Evolutionary conservation across 768 basidiomycete species (phyloP).

Genomic region (Termitomyces bulborhizus): DNA sequence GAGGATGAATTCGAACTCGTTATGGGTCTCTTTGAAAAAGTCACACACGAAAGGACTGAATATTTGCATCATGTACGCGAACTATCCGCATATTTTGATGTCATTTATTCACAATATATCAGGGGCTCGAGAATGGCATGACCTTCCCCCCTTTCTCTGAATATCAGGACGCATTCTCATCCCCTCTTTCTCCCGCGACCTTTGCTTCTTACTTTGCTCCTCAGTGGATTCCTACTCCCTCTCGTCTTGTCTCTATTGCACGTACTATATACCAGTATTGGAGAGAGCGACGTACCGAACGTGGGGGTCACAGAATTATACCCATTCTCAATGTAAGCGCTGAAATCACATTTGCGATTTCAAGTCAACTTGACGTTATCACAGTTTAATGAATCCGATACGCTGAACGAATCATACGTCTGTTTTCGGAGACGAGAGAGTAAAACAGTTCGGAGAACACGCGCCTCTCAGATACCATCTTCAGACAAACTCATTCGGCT

Average conservation of each 20-base stretch:
- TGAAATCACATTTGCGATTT: neutral
- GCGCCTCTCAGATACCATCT: slow-evolving; percentile 85
- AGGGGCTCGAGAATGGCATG: slow-evolving; percentile 63
- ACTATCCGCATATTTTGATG: neutral
- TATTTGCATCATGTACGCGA: slow-evolving; percentile 80
- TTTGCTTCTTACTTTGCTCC: slow-evolving; percentile 71
- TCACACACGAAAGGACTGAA: slow-evolving; percentile 83
- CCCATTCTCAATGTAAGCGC: slow-evolving; percentile 77
- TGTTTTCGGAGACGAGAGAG: slow-evolving; percentile 95
- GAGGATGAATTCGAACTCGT: slow-evolving; percentile 94
- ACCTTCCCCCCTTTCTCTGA: slow-evolving; percentile 69
- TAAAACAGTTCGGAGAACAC: slow-evolving; percentile 90
- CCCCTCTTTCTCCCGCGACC: slow-evolving; percentile 47
- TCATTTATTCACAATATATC: slow-evolving; percentile 7
- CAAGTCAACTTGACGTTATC: neutral
- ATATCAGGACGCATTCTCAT: slow-evolving; percentile 66
- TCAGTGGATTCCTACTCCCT: slow-evolving; percentile 58
- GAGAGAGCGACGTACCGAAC: slow-evolving; percentile 76
- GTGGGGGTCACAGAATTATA: slow-evolving; percentile 80
- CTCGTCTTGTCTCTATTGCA: slow-evolving; percentile 60
- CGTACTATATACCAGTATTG: slow-evolving; percentile 81
- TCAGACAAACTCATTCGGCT: slow-evolving; percentile 84
- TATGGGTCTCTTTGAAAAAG: slow-evolving; percentile 90
- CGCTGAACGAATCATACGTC: slow-evolving; percentile 75
- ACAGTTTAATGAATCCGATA: neutral